Evolutionary conservation across 768 basidiomycete genomes (phyloP).

Genomic region (Lentinula sp.): DNA sequence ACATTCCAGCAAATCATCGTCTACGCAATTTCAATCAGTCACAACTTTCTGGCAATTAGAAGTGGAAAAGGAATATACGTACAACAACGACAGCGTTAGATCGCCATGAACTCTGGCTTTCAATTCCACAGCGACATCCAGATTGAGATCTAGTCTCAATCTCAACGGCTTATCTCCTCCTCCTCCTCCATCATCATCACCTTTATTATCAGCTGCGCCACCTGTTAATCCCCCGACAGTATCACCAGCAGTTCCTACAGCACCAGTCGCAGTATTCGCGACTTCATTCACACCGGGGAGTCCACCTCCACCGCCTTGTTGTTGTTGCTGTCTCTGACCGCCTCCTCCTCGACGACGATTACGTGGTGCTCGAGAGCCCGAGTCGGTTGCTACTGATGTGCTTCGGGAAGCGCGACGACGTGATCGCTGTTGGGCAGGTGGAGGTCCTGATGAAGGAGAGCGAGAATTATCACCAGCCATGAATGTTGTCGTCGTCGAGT

Average conservation of each 20-base stretch:
- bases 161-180: slow-evolving; percentile 8
- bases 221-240: slow-evolving; percentile 3
- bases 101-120: slow-evolving; percentile 12
- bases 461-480: neutral
- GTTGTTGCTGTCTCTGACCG: neutral
- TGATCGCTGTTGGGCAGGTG: neutral
- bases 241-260: slow-evolving; percentile 2
- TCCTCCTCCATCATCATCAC: slow-evolving; percentile 6
- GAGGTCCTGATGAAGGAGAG: neutral
- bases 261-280: slow-evolving; percentile 5
- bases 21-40: neutral
- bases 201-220: slow-evolving; percentile 2
- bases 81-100: slow-evolving; percentile 12
- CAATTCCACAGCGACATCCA: slow-evolving; percentile 10
- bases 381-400: neutral
- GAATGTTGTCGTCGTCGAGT: neutral
- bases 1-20: neutral
- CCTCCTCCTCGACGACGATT: slow-evolving; percentile 5
- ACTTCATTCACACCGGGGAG: slow-evolving; percentile 6
- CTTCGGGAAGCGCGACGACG: neutral
- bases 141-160: slow-evolving; percentile 11
- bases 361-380: slow-evolving; percentile 3
- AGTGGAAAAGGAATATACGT: neutral
- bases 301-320: neutral
- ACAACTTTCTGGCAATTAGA: neutral